Evolutionary conservation across 192 early-diverging fungal genomes (phyloP).

Genomic region (Coemansia sp.): DNA sequence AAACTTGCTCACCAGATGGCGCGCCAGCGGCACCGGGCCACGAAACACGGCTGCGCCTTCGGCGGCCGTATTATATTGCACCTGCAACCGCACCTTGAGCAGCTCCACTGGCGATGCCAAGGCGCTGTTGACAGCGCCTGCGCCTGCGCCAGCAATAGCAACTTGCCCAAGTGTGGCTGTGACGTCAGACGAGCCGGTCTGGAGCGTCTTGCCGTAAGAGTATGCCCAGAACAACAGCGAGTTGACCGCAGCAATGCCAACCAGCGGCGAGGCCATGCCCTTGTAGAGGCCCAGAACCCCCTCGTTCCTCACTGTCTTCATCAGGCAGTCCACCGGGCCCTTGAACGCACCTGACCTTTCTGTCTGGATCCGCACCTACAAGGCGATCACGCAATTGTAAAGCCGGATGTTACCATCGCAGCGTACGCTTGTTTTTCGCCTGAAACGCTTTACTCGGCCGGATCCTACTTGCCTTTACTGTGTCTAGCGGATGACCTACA

Average conservation of each 20-base stretch:
- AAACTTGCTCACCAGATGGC: conserved; percentile 58
- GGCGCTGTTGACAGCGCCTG: conserved; percentile 76
- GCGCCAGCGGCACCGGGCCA: conserved; percentile 66
- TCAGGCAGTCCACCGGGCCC: conserved; percentile 75
- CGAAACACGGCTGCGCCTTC: conserved; percentile 10
- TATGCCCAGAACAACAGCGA: conserved; percentile 82
- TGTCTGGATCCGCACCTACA: conserved; percentile 65
- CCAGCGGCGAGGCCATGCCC: conserved; percentile 78
- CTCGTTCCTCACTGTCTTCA: conserved; percentile 77
- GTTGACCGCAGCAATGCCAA: conserved; percentile 81
- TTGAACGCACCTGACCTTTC: conserved; percentile 55
- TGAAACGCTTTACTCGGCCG: too few species aligned
- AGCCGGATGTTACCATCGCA: background rate
- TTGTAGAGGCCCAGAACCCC: conserved; percentile 73
- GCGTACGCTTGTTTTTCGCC: too few species aligned
- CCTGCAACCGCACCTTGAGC: conserved; percentile 89
- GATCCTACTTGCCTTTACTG: conserved; percentile 68
- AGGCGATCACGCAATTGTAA: conserved; percentile 12
- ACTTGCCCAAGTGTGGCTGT: conserved; percentile 64
- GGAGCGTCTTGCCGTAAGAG: conserved; percentile 54
- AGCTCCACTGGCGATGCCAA: conserved; percentile 91
- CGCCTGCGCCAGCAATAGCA: conserved; percentile 80
- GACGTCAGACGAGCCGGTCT: conserved; percentile 44
- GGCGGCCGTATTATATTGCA: conserved; percentile 57
- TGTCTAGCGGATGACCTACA: conserved; percentile 80